Conservation (phyloP, 2,329 filamentous ascomycete genomes). For the Didymella arachidicola region DNA sequence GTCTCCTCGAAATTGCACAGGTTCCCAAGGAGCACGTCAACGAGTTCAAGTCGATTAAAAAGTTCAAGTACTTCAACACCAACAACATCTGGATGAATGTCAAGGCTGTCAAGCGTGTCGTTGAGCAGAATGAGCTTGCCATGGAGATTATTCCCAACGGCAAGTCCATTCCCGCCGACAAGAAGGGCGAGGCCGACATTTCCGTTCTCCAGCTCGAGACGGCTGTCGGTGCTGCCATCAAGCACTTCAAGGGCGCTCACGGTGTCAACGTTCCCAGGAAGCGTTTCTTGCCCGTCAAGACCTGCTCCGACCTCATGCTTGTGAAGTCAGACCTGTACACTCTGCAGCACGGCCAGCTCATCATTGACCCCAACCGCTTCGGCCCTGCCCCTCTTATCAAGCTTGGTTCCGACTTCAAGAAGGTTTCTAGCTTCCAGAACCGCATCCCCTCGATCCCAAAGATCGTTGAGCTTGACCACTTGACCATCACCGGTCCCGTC, state of each 20-base stretch:
- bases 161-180: conserved; percentile 97
- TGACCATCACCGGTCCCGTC: conserved; percentile 97
- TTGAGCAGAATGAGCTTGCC: conserved; percentile 96
- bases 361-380: conserved; percentile 96
- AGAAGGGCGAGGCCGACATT: conserved; percentile 99
- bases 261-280: conserved; percentile 98
- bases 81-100: conserved; percentile 99
- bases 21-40: conserved; percentile 99
- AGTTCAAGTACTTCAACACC: conserved; percentile 99
- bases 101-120: conserved; percentile 95
- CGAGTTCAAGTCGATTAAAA: conserved; percentile 99
- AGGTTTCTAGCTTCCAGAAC: conserved; percentile 96
- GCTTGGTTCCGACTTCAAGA: conserved; percentile 99
- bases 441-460: conserved; percentile 87
- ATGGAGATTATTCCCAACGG: conserved; percentile 99
- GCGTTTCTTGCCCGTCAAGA: conserved; percentile 99
- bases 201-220: conserved; percentile 99
- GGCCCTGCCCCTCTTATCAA: conserved; percentile 98
- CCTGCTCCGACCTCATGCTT: conserved; percentile 98
- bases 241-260: conserved; percentile 98
- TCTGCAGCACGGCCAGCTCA: conserved; percentile 95
- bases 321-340: conserved; percentile 99
- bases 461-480: conserved; percentile 90
- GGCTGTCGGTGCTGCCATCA: conserved; percentile 96
- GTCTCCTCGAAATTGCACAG: conserved; percentile 97